phyloP scores from a whole-genome alignment of 106 monocot species.

The Cymbidium sinense region DNA sequence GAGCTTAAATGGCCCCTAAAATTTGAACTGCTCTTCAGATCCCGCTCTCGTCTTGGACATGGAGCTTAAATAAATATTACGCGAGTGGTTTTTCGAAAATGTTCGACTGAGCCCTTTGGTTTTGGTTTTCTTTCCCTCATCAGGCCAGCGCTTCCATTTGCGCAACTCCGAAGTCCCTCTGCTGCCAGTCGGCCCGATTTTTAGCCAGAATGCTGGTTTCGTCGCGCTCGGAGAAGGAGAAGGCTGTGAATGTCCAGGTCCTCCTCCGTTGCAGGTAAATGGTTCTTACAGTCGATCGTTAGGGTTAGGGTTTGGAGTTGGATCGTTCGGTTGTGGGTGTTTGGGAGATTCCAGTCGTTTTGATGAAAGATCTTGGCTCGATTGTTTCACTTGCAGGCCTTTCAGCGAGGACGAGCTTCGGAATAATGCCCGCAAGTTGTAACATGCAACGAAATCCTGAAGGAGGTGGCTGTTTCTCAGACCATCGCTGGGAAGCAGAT shows the following conservation, averaged over 20 bases:
- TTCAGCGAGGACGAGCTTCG: slow-evolving; percentile 85
- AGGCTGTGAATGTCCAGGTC: slow-evolving; percentile 98
- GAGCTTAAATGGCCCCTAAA: not conserved
- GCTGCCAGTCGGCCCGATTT: not conserved
- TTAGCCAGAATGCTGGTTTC: not conserved
- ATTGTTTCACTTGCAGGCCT: slow-evolving; percentile 37
- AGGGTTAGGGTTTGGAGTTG: slow-evolving; percentile 16
- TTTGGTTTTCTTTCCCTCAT: not conserved
- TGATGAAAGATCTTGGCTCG: not conserved
- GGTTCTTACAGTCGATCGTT: not conserved
- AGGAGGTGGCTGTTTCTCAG: slow-evolving; percentile 84
- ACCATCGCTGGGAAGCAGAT: slow-evolving; percentile 82
- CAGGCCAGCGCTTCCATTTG: not conserved
- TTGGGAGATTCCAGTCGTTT: not conserved
- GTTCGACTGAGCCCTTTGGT: not conserved
- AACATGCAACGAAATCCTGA: slow-evolving; percentile 86
- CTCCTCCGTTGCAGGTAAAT: slow-evolving; percentile 90
- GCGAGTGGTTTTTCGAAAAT: not conserved
- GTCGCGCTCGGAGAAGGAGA: slow-evolving; percentile 80
- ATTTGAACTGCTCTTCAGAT: slow-evolving; percentile 4
- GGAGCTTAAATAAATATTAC: slow-evolving; percentile 2
- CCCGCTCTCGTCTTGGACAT: slow-evolving; percentile 4
- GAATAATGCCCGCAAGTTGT: slow-evolving; percentile 89
- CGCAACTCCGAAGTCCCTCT: not conserved
- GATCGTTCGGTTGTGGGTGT: not conserved